These are phyloP conservation scores for Penicillium sp. DNA, from an alignment of 2,329 filamentous ascomycete genomes.

Conservation along the genomic window DNA sequence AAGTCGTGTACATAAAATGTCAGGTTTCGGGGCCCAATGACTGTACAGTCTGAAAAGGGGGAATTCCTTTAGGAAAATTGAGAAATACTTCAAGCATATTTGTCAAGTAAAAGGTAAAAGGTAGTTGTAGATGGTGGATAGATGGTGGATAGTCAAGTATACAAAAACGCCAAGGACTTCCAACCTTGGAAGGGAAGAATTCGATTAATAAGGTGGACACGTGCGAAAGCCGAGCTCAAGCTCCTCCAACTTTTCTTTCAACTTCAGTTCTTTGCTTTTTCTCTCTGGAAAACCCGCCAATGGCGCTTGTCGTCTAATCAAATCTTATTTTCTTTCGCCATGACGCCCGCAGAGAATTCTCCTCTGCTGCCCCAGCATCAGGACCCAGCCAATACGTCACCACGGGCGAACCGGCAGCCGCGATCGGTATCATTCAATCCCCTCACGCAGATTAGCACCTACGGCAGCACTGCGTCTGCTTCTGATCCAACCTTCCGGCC, in stretches of 20 bases:
- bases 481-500: conserved; percentile 45
- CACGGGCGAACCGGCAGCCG: conserved; percentile 36
- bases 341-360: conserved; percentile 44
- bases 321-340: conserved; percentile 14
- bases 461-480: conserved; percentile 40
- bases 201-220: conserved; percentile 27
- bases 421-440: conserved; percentile 53
- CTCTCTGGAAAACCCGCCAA: conserved; percentile 12
- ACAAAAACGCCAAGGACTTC: conserved; percentile 4
- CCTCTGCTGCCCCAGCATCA: conserved; percentile 44
- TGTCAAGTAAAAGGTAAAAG: too few relatives aligned
- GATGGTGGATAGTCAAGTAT: not conserved
- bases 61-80: too few relatives aligned
- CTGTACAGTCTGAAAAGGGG: not conserved
- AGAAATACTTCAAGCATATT: not conserved
- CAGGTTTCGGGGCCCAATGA: not conserved
- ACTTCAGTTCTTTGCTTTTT: conserved; percentile 11
- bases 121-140: not conserved
- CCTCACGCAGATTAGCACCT: conserved; percentile 47
- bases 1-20: conserved; percentile 9
- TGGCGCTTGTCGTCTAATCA: conserved; percentile 17
- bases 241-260: conserved; percentile 15
- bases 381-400: conserved; percentile 37
- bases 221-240: conserved; percentile 13
- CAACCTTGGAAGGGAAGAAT: not conserved